Evolutionary conservation across 176 grass and related monocot genomes (phyloP).

Genomic region (Avena eriantha): DNA sequence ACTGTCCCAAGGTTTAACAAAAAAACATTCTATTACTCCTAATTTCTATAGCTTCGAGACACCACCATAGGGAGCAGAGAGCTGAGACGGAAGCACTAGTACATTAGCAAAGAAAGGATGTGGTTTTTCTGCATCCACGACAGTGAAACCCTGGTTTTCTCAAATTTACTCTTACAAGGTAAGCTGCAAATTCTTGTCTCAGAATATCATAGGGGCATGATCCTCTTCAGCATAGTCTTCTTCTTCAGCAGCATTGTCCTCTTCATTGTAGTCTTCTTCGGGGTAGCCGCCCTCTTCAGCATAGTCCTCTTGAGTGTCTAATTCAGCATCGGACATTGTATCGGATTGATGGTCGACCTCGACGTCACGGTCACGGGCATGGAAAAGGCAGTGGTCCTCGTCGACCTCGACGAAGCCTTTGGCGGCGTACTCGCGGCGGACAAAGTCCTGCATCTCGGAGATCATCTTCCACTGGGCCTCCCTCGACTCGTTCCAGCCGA

Average conservation of each 20-base stretch:
- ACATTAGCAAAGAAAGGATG: not conserved
- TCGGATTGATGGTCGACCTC: too few species aligned
- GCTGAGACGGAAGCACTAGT: not conserved
- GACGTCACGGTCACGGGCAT: not conserved
- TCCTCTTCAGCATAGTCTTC: not conserved
- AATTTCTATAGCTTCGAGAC: not conserved
- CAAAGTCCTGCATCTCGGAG: not conserved
- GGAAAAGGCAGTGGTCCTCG: not conserved
- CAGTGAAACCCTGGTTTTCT: not conserved
- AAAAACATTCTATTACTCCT: not conserved
- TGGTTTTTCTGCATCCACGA: not conserved
- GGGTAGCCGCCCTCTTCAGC: not conserved
- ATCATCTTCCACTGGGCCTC: not conserved
- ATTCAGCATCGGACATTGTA: too few species aligned
- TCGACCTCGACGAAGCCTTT: constrained; percentile 6
- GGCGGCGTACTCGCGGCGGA: not conserved
- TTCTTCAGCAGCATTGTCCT: not conserved
- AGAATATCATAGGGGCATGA: not conserved
- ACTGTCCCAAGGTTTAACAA: not conserved
- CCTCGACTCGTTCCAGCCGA: not conserved
- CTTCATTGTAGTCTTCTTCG: not conserved
- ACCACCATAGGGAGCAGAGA: not conserved
- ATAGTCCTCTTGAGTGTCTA: too few species aligned
- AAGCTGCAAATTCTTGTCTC: not conserved
- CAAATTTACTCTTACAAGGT: not conserved